These are phyloP conservation scores for Sphagnum magellanicum DNA, from an alignment of 228 moss, liverwort and hornwort genomes.

Conservation along the genomic window DNA sequence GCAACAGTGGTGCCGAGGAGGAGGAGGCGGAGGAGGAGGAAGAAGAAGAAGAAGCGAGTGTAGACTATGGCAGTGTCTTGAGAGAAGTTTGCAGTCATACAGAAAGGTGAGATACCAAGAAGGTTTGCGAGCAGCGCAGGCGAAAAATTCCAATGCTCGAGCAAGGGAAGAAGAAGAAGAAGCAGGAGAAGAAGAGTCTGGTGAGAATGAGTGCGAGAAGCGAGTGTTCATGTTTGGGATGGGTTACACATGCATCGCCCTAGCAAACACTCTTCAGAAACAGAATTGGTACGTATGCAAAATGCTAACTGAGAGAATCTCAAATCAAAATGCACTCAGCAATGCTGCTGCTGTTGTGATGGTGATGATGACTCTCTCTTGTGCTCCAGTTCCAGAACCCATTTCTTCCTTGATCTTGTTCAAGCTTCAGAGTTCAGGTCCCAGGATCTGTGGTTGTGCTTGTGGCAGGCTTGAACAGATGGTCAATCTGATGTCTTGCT, in stretches of 20 bases:
- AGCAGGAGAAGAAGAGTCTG: not conserved
- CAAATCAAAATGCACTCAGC: not conserved
- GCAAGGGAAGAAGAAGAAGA: no score
- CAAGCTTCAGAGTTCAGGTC: not conserved
- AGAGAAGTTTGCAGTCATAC: no score
- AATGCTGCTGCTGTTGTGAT: conserved; percentile 1
- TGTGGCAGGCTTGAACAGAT: not conserved
- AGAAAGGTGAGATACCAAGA: no score
- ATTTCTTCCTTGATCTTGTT: conserved; percentile 1
- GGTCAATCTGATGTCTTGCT: not conserved
- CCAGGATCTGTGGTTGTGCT: not conserved
- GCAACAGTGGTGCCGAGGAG: no score
- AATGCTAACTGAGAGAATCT: no score
- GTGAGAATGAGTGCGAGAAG: not conserved
- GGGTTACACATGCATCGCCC: conserved; percentile 63
- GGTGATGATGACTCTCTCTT: conserved; percentile 1
- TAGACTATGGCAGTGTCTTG: no score
- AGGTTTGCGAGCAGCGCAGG: no score
- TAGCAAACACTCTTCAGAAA: conserved; percentile 43
- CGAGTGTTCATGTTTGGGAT: conserved; percentile 82
- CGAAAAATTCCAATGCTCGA: no score
- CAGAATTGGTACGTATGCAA: conserved; percentile 44
- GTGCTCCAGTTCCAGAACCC: not conserved
- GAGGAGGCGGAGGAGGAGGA: no score
- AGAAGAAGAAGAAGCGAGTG: no score